phyloP scores from a whole-genome alignment of 108 stramenopile genomes.

The Cyclostephanos tholiformis region DNA sequence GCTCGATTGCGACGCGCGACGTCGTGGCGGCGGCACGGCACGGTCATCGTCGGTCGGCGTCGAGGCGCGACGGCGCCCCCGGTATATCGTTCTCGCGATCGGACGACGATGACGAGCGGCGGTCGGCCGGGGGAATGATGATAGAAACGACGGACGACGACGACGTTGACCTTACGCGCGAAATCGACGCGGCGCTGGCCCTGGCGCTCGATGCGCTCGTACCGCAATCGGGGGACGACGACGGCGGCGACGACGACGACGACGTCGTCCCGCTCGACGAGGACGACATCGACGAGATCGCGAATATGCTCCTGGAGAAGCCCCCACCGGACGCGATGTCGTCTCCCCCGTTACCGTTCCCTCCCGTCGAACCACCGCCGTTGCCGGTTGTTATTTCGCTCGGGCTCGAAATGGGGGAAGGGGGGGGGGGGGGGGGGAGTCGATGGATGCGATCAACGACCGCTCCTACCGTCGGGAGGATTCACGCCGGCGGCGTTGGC shows the following conservation, averaged over 20 bases:
- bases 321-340: neutral
- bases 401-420: neutral
- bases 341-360: neutral
- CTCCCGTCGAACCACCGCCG: conserved; percentile 8
- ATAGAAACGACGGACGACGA: conserved; percentile 26
- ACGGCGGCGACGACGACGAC: neutral
- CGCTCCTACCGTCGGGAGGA: conserved; percentile 32
- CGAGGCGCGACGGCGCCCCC: too few relatives aligned
- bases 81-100: neutral
- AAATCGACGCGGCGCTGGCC: conserved; percentile 34
- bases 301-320: conserved; percentile 1
- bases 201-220: conserved; percentile 25
- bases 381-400: neutral
- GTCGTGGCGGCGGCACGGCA: too few relatives aligned
- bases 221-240: neutral
- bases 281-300: neutral
- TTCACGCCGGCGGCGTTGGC: conserved; percentile 11
- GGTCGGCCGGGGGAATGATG: conserved; percentile 7
- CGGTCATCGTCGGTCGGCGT: too few relatives aligned
- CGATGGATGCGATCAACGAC: neutral
- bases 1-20: neutral
- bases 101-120: neutral
- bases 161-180: conserved; percentile 26
- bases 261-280: conserved; percentile 1
- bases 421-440: too few relatives aligned